Evolutionary conservation across 345 rosid species (phyloP).

Genomic region (Iberis pinnata): DNA sequence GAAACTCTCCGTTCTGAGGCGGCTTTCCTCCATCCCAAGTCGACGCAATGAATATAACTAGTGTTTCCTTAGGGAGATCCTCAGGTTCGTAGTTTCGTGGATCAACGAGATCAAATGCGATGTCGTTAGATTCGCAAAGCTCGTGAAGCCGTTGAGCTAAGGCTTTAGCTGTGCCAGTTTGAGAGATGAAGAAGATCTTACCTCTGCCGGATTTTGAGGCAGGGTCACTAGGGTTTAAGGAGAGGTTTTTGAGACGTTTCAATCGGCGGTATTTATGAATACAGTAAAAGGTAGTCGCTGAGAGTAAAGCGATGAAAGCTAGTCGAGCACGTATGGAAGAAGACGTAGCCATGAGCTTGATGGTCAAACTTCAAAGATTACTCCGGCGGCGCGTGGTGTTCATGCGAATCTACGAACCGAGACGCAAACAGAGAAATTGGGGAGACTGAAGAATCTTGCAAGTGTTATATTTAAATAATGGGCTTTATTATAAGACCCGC

Average conservation of each 20-base stretch:
- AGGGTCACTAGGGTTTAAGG: slow-evolving; percentile 30
- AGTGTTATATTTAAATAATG: slow-evolving; percentile 13
- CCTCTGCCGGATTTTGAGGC: slow-evolving; percentile 27
- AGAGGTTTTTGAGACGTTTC: slow-evolving; percentile 34
- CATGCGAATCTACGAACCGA: neutral
- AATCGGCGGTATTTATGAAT: slow-evolving; percentile 73
- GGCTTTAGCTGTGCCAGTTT: slow-evolving; percentile 71
- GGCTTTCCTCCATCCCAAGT: slow-evolving; percentile 88
- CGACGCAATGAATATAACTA: slow-evolving; percentile 66
- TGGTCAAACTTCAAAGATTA: neutral
- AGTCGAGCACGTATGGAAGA: slow-evolving; percentile 51
- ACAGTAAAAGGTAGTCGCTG: slow-evolving; percentile 76
- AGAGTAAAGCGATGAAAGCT: slow-evolving; percentile 64
- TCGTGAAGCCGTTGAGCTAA: slow-evolving; percentile 55
- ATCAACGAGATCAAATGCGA: slow-evolving; percentile 66
- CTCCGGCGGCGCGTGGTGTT: slow-evolving; percentile 28
- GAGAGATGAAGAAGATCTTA: slow-evolving; percentile 69
- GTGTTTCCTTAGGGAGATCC: slow-evolving; percentile 60
- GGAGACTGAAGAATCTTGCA: slow-evolving; percentile 7
- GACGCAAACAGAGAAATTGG: neutral
- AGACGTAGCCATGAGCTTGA: slow-evolving; percentile 25
- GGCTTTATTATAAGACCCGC: slow-evolving; percentile 17
- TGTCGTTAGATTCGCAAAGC: slow-evolving; percentile 33
- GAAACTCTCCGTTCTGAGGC: slow-evolving; percentile 55
- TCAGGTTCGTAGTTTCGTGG: slow-evolving; percentile 80